Conservation (phyloP, 495 filamentous ascomycete species). For the Annulohypoxylon maeteangense region DNA sequence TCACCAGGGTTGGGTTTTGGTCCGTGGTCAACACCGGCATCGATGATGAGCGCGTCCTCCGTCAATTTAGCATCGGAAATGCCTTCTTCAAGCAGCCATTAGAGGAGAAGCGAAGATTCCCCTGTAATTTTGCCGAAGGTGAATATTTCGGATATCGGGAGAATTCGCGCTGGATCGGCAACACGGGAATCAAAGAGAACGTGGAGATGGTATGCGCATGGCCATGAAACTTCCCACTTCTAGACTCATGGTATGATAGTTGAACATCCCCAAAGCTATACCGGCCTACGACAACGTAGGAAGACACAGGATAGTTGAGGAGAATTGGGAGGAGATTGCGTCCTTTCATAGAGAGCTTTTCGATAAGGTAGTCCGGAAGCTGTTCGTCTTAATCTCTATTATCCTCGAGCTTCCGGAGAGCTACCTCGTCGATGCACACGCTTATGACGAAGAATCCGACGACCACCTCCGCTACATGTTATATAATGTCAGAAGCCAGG, state of each 20-base stretch:
- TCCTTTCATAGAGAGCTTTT: constrained; percentile 37
- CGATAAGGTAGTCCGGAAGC: constrained; percentile 51
- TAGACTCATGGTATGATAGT: constrained; percentile 35
- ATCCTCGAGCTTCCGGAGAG: constrained; percentile 60
- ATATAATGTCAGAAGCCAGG: constrained; percentile 53
- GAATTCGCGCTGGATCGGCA: constrained; percentile 57
- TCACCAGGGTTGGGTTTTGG: constrained; percentile 60
- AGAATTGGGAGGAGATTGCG: constrained; percentile 44
- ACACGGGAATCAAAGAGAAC: constrained; percentile 59
- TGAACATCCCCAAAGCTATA: constrained; percentile 59
- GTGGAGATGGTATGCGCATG: constrained; percentile 53
- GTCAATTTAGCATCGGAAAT: constrained; percentile 55
- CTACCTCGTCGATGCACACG: constrained; percentile 57
- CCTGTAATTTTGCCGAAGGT: constrained; percentile 57
- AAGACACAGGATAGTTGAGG: constrained; percentile 44
- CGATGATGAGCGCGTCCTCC: constrained; percentile 51
- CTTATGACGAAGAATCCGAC: constrained; percentile 57
- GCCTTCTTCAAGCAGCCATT: constrained; percentile 53
- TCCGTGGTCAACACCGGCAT: constrained; percentile 48
- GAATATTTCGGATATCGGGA: constrained; percentile 60
- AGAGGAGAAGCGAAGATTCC: constrained; percentile 47
- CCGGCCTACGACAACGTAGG: constrained; percentile 49
- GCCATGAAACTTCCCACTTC: background rate
- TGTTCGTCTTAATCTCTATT: constrained; percentile 61
- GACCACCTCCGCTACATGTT: constrained; percentile 64